These are phyloP conservation scores for Lactifluus volemus DNA, from an alignment of 768 basidiomycete species.

Conservation along the genomic window DNA sequence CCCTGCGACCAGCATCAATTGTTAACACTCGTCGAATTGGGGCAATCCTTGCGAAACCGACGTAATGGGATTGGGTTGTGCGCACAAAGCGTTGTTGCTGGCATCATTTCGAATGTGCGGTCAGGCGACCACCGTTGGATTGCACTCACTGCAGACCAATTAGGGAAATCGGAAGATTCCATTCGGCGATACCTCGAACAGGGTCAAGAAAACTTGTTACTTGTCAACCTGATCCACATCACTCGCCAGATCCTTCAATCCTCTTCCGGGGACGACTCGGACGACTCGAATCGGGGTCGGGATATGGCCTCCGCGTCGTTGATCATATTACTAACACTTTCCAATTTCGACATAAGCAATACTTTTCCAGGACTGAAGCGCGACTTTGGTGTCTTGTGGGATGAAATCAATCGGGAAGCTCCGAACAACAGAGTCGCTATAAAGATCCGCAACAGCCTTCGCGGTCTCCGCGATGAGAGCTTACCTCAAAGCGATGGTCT, in stretches of 20 bases:
- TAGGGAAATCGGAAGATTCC: not conserved
- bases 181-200: not conserved
- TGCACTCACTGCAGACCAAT: not conserved
- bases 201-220: too few relatives aligned
- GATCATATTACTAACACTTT: not conserved
- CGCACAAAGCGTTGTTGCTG: not conserved
- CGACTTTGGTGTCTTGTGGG: not conserved
- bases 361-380: not conserved
- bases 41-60: too few relatives aligned
- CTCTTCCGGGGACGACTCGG: too few relatives aligned
- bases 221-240: not conserved
- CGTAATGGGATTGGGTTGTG: not conserved
- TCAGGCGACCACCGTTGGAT: not conserved
- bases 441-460: not conserved
- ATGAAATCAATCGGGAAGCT: too few relatives aligned
- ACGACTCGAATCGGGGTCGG: too few relatives aligned
- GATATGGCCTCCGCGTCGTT: not conserved
- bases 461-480: too few relatives aligned
- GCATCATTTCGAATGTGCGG: not conserved
- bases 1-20: too few relatives aligned
- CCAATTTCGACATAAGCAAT: not conserved
- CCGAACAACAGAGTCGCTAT: not conserved
- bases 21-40: too few relatives aligned
- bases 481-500: too few relatives aligned
- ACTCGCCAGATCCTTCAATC: not conserved